These are phyloP conservation scores for Trichocladium antarcticum DNA, from an alignment of 495 filamentous ascomycete genomes.

Conservation along the genomic window DNA sequence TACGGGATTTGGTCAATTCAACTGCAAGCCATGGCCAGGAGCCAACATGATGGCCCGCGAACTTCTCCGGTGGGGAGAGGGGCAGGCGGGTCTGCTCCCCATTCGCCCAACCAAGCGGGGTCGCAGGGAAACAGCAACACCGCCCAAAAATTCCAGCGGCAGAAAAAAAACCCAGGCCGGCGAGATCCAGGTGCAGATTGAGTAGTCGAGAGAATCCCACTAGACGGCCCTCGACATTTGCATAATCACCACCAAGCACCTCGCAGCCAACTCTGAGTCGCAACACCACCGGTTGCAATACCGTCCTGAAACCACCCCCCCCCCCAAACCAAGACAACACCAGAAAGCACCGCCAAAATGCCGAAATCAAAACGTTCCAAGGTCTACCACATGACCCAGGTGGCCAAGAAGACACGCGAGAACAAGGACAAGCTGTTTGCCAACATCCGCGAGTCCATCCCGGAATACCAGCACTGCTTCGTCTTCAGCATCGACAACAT, in stretches of 20 bases:
- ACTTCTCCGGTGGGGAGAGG: no score
- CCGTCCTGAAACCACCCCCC: not conserved
- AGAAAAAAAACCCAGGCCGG: conserved; percentile 13
- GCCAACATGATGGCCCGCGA: no score
- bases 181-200: not conserved
- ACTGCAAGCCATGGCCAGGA: no score
- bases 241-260: not conserved
- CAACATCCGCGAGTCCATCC: conserved; percentile 75
- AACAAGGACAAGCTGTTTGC: conserved; percentile 76
- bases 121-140: conserved; percentile 1
- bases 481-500: conserved; percentile 95
- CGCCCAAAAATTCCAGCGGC: conserved; percentile 22
- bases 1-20: no score
- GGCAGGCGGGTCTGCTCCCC: not conserved
- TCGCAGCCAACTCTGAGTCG: no score
- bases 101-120: not conserved
- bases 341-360: conserved; percentile 48
- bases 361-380: conserved; percentile 90
- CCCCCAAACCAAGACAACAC: not conserved
- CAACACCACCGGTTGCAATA: no score
- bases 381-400: conserved; percentile 78
- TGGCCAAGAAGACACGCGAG: conserved; percentile 80
- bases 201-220: not conserved
- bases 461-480: conserved; percentile 79
- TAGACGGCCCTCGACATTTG: not conserved